Percentiles rank a stretch among this genome's conserved stretches.
phyloP scores from a whole-genome alignment of 2,329 filamentous ascomycete genomes.

The Shiraia bambusicola region DNA sequence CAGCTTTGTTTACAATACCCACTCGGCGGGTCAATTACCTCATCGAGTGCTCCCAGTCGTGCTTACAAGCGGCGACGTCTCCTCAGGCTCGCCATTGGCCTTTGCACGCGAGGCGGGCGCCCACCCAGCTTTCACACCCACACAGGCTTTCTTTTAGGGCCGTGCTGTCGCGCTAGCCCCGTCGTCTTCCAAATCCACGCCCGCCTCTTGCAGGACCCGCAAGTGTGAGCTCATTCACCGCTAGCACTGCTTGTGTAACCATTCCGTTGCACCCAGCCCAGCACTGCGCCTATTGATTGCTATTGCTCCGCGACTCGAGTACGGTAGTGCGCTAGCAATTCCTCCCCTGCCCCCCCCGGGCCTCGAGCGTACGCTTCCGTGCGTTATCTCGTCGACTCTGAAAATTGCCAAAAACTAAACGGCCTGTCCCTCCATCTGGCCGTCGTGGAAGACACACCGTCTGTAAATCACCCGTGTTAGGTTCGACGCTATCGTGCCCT shows the following conservation, averaged over 20 bases:
- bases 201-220: slow-evolving; percentile 25
- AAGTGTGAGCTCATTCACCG: slow-evolving; percentile 33
- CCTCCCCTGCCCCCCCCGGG: slow-evolving; percentile 28
- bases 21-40: slow-evolving; percentile 38
- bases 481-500: slow-evolving; percentile 47
- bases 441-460: slow-evolving; percentile 43
- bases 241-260: slow-evolving; percentile 41
- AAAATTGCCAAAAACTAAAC: slow-evolving; percentile 46
- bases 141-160: slow-evolving; percentile 15
- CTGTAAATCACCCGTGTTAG: slow-evolving; percentile 54
- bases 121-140: slow-evolving; percentile 16
- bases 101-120: slow-evolving; percentile 43
- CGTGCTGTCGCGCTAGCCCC: slow-evolving; percentile 35
- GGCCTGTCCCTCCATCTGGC: slow-evolving; percentile 40
- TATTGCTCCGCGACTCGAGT: slow-evolving; percentile 42
- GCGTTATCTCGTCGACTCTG: slow-evolving; percentile 43
- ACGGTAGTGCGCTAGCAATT: slow-evolving; percentile 20
- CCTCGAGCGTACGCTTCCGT: slow-evolving; percentile 41
- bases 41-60: slow-evolving; percentile 38
- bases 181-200: slow-evolving; percentile 32
- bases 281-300: slow-evolving; percentile 37
- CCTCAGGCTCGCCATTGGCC: slow-evolving; percentile 34
- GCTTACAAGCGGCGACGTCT: slow-evolving; percentile 32
- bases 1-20: slow-evolving; percentile 24
- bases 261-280: slow-evolving; percentile 38